phyloP scores from a whole-genome alignment of 306 rosid species.

The Prunus mongolica region DNA sequence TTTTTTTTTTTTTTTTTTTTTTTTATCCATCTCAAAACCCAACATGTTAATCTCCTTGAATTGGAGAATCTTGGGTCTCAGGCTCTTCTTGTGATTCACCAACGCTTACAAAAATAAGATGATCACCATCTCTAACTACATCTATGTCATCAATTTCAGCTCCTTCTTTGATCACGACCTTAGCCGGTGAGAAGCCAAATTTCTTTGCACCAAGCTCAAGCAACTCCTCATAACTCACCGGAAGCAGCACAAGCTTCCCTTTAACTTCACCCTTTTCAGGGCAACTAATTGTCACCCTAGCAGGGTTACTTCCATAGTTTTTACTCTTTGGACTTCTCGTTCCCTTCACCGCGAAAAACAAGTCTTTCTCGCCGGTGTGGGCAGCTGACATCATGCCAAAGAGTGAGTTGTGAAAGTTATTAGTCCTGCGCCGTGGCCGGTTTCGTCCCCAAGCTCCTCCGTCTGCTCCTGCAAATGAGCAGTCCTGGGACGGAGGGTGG shows the following conservation, averaged over 20 bases:
- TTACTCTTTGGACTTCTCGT: slow-evolving; percentile 20
- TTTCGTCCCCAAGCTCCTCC: slow-evolving; percentile 37
- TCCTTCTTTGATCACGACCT: slow-evolving; percentile 58
- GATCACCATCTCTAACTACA: slow-evolving; percentile 88
- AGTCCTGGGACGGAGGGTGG: slow-evolving; percentile 34
- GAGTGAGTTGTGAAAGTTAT: slow-evolving; percentile 67
- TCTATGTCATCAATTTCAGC: slow-evolving; percentile 70
- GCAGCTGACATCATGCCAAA: slow-evolving; percentile 81
- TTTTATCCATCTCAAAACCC: not conserved
- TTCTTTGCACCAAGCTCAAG: slow-evolving; percentile 69
- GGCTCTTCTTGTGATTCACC: slow-evolving; percentile 8
- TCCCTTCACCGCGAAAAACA: slow-evolving; percentile 18
- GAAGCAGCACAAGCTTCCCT: slow-evolving; percentile 74
- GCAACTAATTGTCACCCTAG: slow-evolving; percentile 67
- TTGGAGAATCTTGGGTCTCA: not conserved
- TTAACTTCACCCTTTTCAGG: slow-evolving; percentile 54
- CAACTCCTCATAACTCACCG: slow-evolving; percentile 56
- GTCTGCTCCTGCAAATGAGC: slow-evolving; percentile 35
- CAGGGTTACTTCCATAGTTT: slow-evolving; percentile 2
- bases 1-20: not conserved
- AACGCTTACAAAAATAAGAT: slow-evolving; percentile 49
- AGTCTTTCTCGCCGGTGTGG: slow-evolving; percentile 44
- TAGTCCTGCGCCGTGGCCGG: slow-evolving; percentile 62
- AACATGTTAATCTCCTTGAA: not conserved
- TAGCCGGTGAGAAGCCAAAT: slow-evolving; percentile 39